Percentiles rank a stretch among this genome's conserved stretches.
These are phyloP conservation scores for Penicillium rolfsii DNA, from an alignment of 2,329 filamentous ascomycete species.

Conservation along the genomic window DNA sequence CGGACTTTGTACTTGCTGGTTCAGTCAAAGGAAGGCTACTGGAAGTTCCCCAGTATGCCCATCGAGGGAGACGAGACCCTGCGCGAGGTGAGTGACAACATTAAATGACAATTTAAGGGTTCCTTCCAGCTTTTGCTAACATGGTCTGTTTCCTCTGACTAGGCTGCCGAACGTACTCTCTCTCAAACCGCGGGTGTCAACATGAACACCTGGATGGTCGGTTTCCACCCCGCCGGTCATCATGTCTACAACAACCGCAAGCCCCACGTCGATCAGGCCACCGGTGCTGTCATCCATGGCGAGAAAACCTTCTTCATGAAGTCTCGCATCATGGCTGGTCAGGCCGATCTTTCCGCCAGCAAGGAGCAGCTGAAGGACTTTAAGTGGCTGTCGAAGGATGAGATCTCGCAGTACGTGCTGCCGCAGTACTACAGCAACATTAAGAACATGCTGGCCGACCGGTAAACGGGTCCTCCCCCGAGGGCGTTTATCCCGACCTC, in stretches of 20 bases:
- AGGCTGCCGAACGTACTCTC: slow-evolving; percentile 83
- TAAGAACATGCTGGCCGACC: slow-evolving; percentile 79
- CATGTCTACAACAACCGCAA: slow-evolving; percentile 62
- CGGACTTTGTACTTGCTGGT: slow-evolving; percentile 88
- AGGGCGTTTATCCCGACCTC: background rate
- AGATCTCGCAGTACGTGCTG: slow-evolving; percentile 71
- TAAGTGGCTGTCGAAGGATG: slow-evolving; percentile 89
- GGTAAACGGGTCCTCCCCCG: slow-evolving; percentile 52
- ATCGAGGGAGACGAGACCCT: slow-evolving; percentile 74
- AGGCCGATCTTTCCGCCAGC: slow-evolving; percentile 77
- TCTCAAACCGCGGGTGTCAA: slow-evolving; percentile 79
- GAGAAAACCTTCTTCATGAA: slow-evolving; percentile 96
- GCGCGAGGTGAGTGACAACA: slow-evolving; percentile 69
- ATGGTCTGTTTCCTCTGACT: slow-evolving; percentile 9
- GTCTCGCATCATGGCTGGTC: slow-evolving; percentile 94
- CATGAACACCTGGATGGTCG: slow-evolving; percentile 99
- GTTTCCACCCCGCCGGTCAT: slow-evolving; percentile 85
- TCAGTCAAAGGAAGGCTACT: slow-evolving; percentile 67
- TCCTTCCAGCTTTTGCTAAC: slow-evolving; percentile 1
- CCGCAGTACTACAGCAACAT: slow-evolving; percentile 73
- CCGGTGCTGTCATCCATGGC: slow-evolving; percentile 56
- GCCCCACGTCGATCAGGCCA: slow-evolving; percentile 49
- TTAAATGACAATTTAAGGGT: background rate
- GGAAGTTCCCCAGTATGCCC: slow-evolving; percentile 79
- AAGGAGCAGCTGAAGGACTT: slow-evolving; percentile 76